These are phyloP conservation scores for Pythium phragmitis DNA, from an alignment of 352 stramenopile species.

Conservation along the genomic window DNA sequence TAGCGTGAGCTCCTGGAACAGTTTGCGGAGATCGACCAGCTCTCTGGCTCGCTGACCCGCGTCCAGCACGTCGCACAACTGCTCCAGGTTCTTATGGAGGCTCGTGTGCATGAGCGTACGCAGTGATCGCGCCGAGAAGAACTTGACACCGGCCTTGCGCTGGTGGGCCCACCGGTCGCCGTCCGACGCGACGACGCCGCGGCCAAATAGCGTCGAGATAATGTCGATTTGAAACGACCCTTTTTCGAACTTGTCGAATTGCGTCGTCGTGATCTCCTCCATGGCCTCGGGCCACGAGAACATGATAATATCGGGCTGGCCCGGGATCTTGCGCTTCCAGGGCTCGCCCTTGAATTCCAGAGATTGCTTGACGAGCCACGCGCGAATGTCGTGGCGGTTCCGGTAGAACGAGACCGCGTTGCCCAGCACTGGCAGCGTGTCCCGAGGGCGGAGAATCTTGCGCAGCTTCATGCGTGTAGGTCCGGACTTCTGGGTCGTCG, in stretches of 20 bases:
- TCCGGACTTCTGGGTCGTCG: neutral
- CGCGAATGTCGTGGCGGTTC: constrained; percentile 2
- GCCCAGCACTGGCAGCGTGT: constrained; percentile 15
- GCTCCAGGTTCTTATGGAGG: constrained; percentile 23
- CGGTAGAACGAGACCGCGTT: constrained; percentile 3
- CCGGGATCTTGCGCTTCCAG: constrained; percentile 27
- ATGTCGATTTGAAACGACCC: constrained; percentile 27
- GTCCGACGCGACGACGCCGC: constrained; percentile 29
- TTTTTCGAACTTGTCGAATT: constrained; percentile 39
- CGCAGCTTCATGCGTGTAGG: constrained; percentile 8
- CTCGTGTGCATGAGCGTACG: constrained; percentile 26
- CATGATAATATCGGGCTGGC: constrained; percentile 24
- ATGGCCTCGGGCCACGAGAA: constrained; percentile 27
- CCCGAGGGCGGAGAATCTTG: constrained; percentile 2
- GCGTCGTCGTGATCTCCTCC: constrained; percentile 39
- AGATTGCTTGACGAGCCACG: constrained; percentile 6
- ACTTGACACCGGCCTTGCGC: constrained; percentile 25
- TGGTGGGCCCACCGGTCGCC: constrained; percentile 36
- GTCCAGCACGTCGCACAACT: constrained; percentile 24
- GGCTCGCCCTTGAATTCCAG: constrained; percentile 24
- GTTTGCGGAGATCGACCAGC: constrained; percentile 27
- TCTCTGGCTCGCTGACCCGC: neutral
- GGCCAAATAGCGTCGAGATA: constrained; percentile 28
- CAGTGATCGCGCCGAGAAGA: constrained; percentile 26
- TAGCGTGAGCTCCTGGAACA: constrained; percentile 53